Base-by-base conservation (phyloP, 78 protist species). In the Emiliania huxleyi region DNA sequence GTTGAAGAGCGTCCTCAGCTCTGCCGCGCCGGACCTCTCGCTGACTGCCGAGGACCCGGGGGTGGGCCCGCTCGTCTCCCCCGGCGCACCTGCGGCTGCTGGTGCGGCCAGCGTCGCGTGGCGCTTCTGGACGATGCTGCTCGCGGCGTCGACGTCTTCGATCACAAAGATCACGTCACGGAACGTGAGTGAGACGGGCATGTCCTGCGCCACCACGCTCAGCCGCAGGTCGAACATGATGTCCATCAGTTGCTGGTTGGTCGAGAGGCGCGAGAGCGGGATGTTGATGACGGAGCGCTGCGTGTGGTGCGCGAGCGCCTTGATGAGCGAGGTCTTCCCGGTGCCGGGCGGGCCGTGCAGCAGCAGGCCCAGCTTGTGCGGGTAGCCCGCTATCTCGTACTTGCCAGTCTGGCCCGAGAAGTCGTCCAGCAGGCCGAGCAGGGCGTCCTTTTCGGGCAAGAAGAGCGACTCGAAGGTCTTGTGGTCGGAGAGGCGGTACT, bases 91-190 rank as follows among this genome's bases (percentile, higher is more conserved):
- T 11, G 4, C 23, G 11, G 55, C 55, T 11, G 55, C 55, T 48
- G 55, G 55, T 11, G 55, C 4, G 23, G 55, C 23, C 23, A 48
- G 23, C 55, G 55, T 48, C 23, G 1, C 35, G 18, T 45, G 73
- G 49, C 71, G 90, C 29, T 73, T 45, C 0, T 85, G 69, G 21
- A n/a, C 90, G 69, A 43, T 29, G 25, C 11, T 26, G 73, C 87
- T 87, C 3, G 96, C 97, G 23, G 96, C 96, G 85, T 96, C 97
- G 29, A 96, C 93, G 93, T 96, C 97, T 42, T 96, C 97, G 55
- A 96, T 56, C n/a, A 96, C 94, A 91, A 94, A 46, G 49, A 96
- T 87, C 18, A 62, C 81, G 22, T 89, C 62, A 15, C 69, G 56
- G 83, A 62, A 38, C 33, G 11, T 23, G 45, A 89, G 81, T 38